Conservation (phyloP, 495 filamentous ascomycete genomes). For the Podospora sp. region DNA sequence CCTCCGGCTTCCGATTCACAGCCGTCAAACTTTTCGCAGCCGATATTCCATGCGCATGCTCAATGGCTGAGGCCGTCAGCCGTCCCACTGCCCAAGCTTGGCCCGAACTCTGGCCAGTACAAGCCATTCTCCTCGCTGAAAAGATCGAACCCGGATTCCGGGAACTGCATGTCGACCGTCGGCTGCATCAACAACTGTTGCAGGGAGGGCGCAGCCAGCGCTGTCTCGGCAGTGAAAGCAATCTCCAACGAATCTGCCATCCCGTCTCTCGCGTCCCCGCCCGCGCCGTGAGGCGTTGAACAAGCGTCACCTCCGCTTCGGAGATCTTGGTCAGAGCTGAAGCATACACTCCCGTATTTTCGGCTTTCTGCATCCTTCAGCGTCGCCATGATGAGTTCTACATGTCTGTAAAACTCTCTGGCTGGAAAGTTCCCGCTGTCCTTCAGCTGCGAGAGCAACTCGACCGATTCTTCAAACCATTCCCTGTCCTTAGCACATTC, state of each 20-base stretch:
- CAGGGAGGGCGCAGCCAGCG: not conserved
- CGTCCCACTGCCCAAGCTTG: no score
- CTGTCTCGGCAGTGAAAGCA: not conserved
- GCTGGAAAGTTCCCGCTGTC: constrained; percentile 18
- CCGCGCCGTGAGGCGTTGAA: not conserved
- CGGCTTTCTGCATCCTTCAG: constrained; percentile 1
- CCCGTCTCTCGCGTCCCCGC: not conserved
- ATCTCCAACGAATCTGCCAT: not conserved
- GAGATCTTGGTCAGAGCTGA: not conserved
- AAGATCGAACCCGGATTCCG: not conserved
- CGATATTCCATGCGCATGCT: no score
- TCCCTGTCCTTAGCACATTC: constrained; percentile 1
- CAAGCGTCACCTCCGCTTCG: not conserved
- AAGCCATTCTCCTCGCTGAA: constrained; percentile 8
- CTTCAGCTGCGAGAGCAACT: constrained; percentile 10
- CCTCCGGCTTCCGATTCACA: no score
- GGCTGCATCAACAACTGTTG: constrained; percentile 9
- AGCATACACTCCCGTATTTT: not conserved
- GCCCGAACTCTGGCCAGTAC: constrained; percentile 16
- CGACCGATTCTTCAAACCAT: constrained; percentile 6
- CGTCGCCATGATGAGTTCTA: constrained; percentile 4
- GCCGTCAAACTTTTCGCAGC: no score
- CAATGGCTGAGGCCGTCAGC: no score
- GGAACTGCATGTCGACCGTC: constrained; percentile 3
- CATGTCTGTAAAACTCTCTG: constrained; percentile 11